A percentile compares a stretch with the other conserved stretches of the same genome.
phyloP scores from a whole-genome alignment of 129 eudicot species.

The Helianthus annuus region DNA sequence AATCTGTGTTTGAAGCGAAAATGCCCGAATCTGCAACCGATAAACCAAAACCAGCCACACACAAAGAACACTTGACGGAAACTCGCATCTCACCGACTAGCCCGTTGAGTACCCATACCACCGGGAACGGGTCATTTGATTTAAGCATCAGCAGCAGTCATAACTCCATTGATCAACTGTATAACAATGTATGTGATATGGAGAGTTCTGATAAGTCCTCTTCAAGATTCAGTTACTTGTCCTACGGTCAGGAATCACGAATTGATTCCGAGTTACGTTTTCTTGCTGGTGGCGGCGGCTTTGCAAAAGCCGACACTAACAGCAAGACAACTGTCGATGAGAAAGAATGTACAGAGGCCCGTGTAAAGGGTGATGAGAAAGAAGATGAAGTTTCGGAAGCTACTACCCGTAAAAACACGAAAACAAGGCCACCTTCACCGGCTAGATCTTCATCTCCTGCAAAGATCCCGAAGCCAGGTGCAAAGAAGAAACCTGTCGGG shows the following conservation, averaged over 20 bases:
- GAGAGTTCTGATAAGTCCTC: conserved; percentile 83
- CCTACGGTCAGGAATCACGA: conserved; percentile 77
- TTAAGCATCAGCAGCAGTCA: conserved; percentile 43
- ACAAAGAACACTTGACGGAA: conserved; percentile 34
- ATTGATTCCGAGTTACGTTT: conserved; percentile 68
- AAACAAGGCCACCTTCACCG: conserved; percentile 12
- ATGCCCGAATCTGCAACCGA: conserved; percentile 21
- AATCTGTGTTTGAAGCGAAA: conserved; percentile 12
- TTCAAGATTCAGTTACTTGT: conserved; percentile 53
- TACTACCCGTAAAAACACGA: conserved; percentile 20
- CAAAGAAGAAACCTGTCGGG: conserved; percentile 35
- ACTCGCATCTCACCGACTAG: conserved; percentile 63
- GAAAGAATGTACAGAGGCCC: conserved; percentile 20
- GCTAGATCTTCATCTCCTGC: conserved; percentile 29
- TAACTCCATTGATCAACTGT: conserved; percentile 65
- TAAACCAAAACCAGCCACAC: conserved; percentile 19
- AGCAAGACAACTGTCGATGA: conserved; percentile 27
- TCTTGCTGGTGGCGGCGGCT: conserved; percentile 62
- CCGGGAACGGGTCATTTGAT: conserved; percentile 58
- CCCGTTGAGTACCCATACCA: conserved; percentile 67
- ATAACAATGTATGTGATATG: conserved; percentile 66
- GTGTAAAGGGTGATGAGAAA: conserved; percentile 13
- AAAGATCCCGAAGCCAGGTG: conserved; percentile 25
- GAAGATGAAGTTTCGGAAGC: conserved; percentile 10
- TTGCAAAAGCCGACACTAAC: conserved; percentile 19